These are phyloP conservation scores for Phytophthora cajani DNA, from an alignment of 352 stramenopile genomes.

Conservation along the genomic window DNA sequence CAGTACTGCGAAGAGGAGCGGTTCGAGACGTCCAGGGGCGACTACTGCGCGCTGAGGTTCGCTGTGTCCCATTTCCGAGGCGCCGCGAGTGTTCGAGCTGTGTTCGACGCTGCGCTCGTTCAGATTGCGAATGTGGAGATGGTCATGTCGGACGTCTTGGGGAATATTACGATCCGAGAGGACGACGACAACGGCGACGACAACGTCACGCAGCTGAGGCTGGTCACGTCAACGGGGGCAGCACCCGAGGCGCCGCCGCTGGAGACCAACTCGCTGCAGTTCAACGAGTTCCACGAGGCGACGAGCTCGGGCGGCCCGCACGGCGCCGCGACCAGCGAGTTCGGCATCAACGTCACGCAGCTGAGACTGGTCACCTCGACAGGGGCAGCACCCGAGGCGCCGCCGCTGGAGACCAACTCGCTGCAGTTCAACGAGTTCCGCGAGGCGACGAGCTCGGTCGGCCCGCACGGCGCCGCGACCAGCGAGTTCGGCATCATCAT, in stretches of 20 bases:
- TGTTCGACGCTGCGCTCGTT: slow-evolving; percentile 48
- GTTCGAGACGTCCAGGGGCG: slow-evolving; percentile 40
- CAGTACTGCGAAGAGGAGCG: slow-evolving; percentile 43
- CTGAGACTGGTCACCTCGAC: slow-evolving; percentile 40
- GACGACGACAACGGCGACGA: slow-evolving; percentile 43
- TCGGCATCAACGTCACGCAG: slow-evolving; percentile 40
- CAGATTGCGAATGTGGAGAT: slow-evolving; percentile 56
- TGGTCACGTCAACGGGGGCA: slow-evolving; percentile 33
- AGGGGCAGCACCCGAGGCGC: slow-evolving; percentile 20
- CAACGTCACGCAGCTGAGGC: slow-evolving; percentile 40
- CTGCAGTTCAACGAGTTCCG: slow-evolving; percentile 44
- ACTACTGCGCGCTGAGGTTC: slow-evolving; percentile 47
- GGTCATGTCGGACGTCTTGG: slow-evolving; percentile 51
- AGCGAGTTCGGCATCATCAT: slow-evolving; percentile 35
- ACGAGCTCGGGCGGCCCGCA: slow-evolving; percentile 15
- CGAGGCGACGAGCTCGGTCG: slow-evolving; percentile 20
- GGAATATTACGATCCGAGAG: slow-evolving; percentile 55
- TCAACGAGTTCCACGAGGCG: slow-evolving; percentile 40
- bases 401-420: slow-evolving; percentile 44
- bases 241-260: slow-evolving; percentile 21
- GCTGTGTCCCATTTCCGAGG: slow-evolving; percentile 45
- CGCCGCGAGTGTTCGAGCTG: slow-evolving; percentile 29
- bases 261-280: slow-evolving; percentile 51
- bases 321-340: slow-evolving; percentile 17
- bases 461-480: slow-evolving; percentile 8